These are phyloP conservation scores for Alternaria arbusti DNA, from an alignment of 2,329 filamentous ascomycete species.

Conservation along the genomic window DNA sequence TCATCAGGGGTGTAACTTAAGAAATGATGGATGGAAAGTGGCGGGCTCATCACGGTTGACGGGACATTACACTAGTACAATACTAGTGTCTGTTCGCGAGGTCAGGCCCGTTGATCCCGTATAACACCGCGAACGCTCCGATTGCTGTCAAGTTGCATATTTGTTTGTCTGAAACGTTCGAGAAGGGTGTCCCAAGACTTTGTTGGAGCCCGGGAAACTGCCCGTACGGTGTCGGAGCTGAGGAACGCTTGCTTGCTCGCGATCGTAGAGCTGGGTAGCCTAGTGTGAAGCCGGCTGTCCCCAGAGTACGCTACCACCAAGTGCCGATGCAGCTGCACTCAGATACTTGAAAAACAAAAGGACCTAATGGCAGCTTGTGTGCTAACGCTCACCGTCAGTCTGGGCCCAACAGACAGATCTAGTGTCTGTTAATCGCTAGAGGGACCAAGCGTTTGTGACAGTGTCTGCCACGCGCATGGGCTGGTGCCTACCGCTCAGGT, in stretches of 20 bases:
- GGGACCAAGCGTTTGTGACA: neutral
- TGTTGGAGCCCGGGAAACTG: neutral
- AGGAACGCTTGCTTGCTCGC: neutral
- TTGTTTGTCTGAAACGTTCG: slow-evolving; percentile 10
- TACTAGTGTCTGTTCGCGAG: neutral
- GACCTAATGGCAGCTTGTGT: neutral
- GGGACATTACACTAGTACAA: slow-evolving; percentile 7
- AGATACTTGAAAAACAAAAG: neutral
- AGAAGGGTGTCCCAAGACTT: neutral
- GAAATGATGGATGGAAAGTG: neutral
- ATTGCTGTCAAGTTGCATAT: neutral
- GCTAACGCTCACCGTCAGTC: neutral
- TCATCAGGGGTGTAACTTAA: neutral
- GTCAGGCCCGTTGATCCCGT: neutral
- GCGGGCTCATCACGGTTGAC: neutral
- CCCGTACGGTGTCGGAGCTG: neutral
- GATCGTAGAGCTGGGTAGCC: neutral
- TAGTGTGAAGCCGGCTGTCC: neutral
- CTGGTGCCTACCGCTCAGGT: neutral
- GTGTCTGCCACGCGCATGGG: neutral
- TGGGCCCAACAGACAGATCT: neutral
- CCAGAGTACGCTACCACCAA: neutral
- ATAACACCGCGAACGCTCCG: slow-evolving; percentile 9
- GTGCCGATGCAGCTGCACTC: neutral
- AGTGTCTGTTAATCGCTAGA: neutral